Percentiles rank a stretch among this genome's conserved stretches.
These are phyloP conservation scores for Sporothrix brunneoviolacea DNA, from an alignment of 2,329 filamentous ascomycete species.

Conservation along the genomic window DNA sequence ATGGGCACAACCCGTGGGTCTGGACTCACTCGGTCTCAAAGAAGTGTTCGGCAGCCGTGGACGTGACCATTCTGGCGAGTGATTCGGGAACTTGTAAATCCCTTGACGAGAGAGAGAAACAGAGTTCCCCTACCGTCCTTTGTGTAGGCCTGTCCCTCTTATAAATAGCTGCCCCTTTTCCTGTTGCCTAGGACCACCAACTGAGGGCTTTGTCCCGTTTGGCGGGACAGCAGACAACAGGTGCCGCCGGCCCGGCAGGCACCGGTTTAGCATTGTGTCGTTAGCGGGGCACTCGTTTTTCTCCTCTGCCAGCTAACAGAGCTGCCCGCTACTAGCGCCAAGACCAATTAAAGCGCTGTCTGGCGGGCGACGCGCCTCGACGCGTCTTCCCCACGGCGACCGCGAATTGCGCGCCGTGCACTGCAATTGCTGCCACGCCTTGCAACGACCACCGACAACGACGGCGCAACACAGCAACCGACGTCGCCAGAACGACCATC, in stretches of 20 bases:
- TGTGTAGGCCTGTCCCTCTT: too few relatives aligned
- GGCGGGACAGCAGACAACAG: constrained; percentile 1
- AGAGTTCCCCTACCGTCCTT: not conserved
- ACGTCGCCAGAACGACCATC: not conserved
- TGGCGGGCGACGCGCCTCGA: constrained; percentile 28
- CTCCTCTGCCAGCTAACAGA: not conserved
- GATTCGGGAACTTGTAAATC: too few relatives aligned
- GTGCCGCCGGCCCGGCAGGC: constrained; percentile 1
- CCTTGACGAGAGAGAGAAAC: not conserved
- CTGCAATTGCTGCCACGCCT: not conserved
- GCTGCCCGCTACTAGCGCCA: constrained; percentile 4
- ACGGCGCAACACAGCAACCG: not conserved
- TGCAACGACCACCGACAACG: not conserved
- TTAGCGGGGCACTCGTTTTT: constrained; percentile 1
- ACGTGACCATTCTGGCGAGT: constrained; percentile 50
- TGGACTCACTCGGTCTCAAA: constrained; percentile 78
- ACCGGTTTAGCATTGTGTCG: not conserved
- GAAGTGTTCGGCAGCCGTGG: constrained; percentile 71
- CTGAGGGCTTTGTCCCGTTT: not conserved
- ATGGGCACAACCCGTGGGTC: not conserved
- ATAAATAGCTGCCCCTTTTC: not conserved
- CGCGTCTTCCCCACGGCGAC: constrained; percentile 30
- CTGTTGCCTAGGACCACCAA: not conserved
- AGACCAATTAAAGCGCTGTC: constrained; percentile 10
- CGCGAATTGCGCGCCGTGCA: not conserved